Conservation (phyloP, 805 yeast genomes). For the Wickerhamia fluorescens region DNA sequence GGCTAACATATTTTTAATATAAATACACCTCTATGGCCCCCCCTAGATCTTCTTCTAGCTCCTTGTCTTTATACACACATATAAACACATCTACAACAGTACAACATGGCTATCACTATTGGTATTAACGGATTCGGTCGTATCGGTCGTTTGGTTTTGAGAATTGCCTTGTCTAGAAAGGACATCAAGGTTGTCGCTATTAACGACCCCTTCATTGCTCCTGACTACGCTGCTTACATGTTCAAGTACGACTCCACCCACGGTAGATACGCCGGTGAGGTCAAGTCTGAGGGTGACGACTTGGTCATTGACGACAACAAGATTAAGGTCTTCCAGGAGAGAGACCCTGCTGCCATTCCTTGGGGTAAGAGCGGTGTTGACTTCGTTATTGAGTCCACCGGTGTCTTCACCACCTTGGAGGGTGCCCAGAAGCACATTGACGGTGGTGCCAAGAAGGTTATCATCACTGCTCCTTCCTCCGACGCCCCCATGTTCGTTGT, state of each 20-base stretch:
- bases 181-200: slow-evolving; percentile 27
- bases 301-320: slow-evolving; percentile 22
- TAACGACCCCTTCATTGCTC: slow-evolving; percentile 28
- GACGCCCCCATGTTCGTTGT: slow-evolving; percentile 33
- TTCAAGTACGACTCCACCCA: slow-evolving; percentile 32
- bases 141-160: slow-evolving; percentile 29
- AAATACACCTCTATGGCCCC: too few species aligned
- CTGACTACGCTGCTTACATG: slow-evolving; percentile 32
- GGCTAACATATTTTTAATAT: too few species aligned
- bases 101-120: slow-evolving; percentile 18
- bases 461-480: slow-evolving; percentile 28
- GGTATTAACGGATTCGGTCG: slow-evolving; percentile 33
- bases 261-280: slow-evolving; percentile 26
- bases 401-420: slow-evolving; percentile 28
- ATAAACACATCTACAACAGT: slow-evolving; percentile 1
- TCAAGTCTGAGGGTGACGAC: slow-evolving; percentile 15
- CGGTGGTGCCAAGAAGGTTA: slow-evolving; percentile 30
- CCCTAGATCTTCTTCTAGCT: too few species aligned
- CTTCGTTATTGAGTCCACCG: slow-evolving; percentile 28
- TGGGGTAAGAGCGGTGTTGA: slow-evolving; percentile 30
- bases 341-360: slow-evolving; percentile 28
- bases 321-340: slow-evolving; percentile 25
- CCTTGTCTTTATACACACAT: background rate
- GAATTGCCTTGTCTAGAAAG: slow-evolving; percentile 25
- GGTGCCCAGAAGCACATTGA: slow-evolving; percentile 31